A percentile compares a stretch with the other conserved stretches of the same genome.
These are phyloP conservation scores for Fusarium incarnatum DNA, from an alignment of 2,329 filamentous ascomycete genomes.

Conservation along the genomic window DNA sequence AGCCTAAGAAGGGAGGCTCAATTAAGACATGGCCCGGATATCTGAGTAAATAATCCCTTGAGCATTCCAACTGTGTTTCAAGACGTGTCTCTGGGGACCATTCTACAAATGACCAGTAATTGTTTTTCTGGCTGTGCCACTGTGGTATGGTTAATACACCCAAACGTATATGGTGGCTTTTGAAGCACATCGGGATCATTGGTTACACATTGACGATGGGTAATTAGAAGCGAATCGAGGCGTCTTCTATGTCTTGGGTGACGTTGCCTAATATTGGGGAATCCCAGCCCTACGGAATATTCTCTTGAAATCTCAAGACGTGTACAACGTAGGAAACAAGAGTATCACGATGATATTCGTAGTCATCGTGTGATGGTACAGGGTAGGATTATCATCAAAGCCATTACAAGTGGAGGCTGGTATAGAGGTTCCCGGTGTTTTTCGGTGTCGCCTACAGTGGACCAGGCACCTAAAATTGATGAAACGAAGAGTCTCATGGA, in stretches of 20 bases:
- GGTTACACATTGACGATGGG: too few species aligned
- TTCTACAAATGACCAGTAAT: background rate
- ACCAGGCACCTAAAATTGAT: background rate
- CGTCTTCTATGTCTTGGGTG: background rate
- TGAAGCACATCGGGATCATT: background rate
- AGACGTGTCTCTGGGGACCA: too few species aligned
- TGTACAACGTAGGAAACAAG: background rate
- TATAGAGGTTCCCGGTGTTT: too few species aligned
- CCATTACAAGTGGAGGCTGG: background rate
- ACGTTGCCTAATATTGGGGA: background rate
- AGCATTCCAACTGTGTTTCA: slow-evolving; percentile 20
- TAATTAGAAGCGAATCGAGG: background rate
- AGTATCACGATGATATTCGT: background rate
- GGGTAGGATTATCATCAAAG: background rate
- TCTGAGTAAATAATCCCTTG: background rate
- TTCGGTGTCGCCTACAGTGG: background rate
- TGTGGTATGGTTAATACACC: too few species aligned
- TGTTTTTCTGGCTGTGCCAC: background rate
- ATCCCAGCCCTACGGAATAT: too few species aligned
- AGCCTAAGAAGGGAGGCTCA: slow-evolving; percentile 19
- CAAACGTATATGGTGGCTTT: background rate
- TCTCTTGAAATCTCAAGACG: background rate
- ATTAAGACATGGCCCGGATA: slow-evolving; percentile 2
- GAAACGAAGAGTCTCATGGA: background rate
- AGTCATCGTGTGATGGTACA: background rate